phyloP scores from a whole-genome alignment of 106 monocot genomes.

The Ottelia alismoides region DNA sequence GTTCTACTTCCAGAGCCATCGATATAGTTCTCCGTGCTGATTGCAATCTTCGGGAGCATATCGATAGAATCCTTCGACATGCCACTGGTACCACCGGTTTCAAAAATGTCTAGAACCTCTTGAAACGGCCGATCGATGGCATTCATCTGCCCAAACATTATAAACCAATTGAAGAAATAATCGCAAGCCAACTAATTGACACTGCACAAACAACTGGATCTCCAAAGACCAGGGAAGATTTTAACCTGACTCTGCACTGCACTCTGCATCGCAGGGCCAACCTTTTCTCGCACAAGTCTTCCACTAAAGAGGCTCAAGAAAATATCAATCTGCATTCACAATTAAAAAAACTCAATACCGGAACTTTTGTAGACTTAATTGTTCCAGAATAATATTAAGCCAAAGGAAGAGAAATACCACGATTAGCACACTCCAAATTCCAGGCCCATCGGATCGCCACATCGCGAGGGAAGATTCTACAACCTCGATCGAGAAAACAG shows the following conservation, averaged over 20 bases:
- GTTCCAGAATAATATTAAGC: background rate
- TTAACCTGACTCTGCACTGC: constrained; percentile 12
- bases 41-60: constrained; percentile 2
- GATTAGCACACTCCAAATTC: constrained; percentile 41
- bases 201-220: background rate
- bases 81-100: constrained; percentile 9
- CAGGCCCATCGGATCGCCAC: constrained; percentile 48
- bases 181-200: too few relatives aligned
- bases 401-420: too few relatives aligned
- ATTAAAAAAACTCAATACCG: background rate
- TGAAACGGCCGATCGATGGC: too few relatives aligned
- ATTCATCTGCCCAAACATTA: constrained; percentile 2
- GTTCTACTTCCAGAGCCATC: too few relatives aligned
- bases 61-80: constrained; percentile 11
- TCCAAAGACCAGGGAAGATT: background rate
- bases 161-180: constrained; percentile 1
- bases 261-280: constrained; percentile 12
- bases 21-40: too few relatives aligned
- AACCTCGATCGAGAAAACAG: constrained; percentile 67
- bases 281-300: constrained; percentile 13
- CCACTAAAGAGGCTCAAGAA: constrained; percentile 8
- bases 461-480: constrained; percentile 62
- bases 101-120: constrained; percentile 11
- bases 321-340: constrained; percentile 11
- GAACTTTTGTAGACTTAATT: background rate